Percentiles rank a stretch among this genome's conserved stretches.
These are phyloP conservation scores for Xanthoceras sorbifolium DNA, from an alignment of 345 rosid genomes.

Conservation along the genomic window DNA sequence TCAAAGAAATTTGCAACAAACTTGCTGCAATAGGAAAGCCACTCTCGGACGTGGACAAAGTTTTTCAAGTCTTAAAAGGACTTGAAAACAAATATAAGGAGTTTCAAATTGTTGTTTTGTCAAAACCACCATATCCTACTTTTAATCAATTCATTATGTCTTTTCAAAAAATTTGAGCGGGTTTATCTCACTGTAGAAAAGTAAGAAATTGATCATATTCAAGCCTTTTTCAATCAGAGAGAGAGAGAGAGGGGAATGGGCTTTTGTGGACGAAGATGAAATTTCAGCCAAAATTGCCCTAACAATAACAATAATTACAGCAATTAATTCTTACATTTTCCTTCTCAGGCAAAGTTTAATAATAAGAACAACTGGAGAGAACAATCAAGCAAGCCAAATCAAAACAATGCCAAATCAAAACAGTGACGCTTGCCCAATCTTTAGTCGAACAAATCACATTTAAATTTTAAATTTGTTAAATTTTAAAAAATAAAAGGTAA, in stretches of 20 bases:
- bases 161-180: not conserved
- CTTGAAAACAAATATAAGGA: not conserved
- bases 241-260: no score
- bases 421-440: no score
- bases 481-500: no score
- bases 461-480: no score
- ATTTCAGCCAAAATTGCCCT: no score
- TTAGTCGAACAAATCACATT: no score
- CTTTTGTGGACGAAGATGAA: not conserved
- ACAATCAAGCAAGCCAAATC: no score
- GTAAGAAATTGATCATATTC: not conserved
- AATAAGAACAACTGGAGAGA: no score
- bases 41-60: not conserved
- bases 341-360: no score
- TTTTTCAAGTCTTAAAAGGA: not conserved
- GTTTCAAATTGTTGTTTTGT: not conserved
- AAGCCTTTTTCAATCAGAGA: not conserved
- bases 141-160: constrained; percentile 7
- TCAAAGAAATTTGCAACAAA: not conserved
- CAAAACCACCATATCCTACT: constrained; percentile 2
- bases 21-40: no score
- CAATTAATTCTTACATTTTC: no score
- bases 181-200: not conserved
- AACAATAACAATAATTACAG: not conserved
- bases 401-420: no score